Evolutionary conservation across 1,284 basidiomycete species (phyloP).

Genomic region (Naganishia cerealis): DNA sequence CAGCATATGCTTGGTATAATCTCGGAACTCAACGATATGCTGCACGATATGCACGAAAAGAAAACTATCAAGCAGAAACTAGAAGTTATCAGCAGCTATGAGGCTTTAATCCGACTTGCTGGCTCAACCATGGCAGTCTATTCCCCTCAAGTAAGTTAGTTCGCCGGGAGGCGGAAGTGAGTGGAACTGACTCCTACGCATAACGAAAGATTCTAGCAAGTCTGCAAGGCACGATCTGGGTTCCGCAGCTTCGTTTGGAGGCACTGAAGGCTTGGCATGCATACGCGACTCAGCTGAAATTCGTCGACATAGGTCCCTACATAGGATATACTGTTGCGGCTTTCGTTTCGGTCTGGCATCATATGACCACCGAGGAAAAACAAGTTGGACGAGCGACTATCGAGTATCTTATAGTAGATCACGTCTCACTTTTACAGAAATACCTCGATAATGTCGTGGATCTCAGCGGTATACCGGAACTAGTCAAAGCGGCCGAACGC

Average conservation of each 20-base stretch:
- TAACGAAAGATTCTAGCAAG: constrained; percentile 86
- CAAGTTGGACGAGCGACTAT: constrained; percentile 65
- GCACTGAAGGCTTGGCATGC: constrained; percentile 78
- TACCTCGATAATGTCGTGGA: constrained; percentile 78
- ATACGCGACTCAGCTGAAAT: constrained; percentile 72
- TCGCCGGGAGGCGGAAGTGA: background rate
- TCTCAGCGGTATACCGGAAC: constrained; percentile 67
- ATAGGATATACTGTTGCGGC: constrained; percentile 86
- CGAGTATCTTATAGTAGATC: constrained; percentile 69
- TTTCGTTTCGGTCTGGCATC: constrained; percentile 73
- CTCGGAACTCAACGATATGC: constrained; percentile 73
- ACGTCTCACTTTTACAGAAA: constrained; percentile 57
- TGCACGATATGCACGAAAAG: constrained; percentile 77
- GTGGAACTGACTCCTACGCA: background rate
- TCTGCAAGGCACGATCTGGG: constrained; percentile 79
- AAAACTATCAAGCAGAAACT: constrained; percentile 66
- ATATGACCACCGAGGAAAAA: constrained; percentile 58
- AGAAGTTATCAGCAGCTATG: constrained; percentile 76
- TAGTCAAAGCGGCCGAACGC: constrained; percentile 59
- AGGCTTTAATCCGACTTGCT: constrained; percentile 69
- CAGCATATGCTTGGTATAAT: constrained; percentile 77
- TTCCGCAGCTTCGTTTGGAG: constrained; percentile 69
- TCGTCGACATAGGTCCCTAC: constrained; percentile 75
- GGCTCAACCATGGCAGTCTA: constrained; percentile 71
- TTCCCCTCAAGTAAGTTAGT: constrained; percentile 72